Evolutionary conservation across 257 asterid genomes (phyloP).

Genomic region (Agastache rugosa): DNA sequence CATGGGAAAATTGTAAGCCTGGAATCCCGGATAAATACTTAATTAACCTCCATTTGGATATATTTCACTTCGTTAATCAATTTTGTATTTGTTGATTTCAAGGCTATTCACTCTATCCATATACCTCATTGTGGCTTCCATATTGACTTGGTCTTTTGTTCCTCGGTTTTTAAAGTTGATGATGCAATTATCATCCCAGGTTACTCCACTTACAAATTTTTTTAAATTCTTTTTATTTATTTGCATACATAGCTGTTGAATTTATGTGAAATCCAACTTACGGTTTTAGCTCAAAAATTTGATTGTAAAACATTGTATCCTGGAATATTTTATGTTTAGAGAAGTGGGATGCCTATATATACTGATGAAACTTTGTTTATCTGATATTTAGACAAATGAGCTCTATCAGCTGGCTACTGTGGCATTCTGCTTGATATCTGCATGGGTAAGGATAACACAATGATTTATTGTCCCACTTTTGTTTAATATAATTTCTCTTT

Average conservation of each 20-base stretch:
- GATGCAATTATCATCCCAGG: slow-evolving; percentile 86
- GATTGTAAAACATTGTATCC: background rate
- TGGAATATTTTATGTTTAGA: background rate
- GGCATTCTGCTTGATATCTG: slow-evolving; percentile 94
- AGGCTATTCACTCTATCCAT: slow-evolving; percentile 71
- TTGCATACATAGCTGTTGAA: slow-evolving; percentile 1
- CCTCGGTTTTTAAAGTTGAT: slow-evolving; percentile 88
- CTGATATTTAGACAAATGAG: slow-evolving; percentile 78
- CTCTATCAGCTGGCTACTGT: slow-evolving; percentile 93
- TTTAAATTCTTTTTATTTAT: slow-evolving; percentile 14
- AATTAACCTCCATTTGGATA: slow-evolving; percentile 15
- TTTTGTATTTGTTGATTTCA: slow-evolving; percentile 43
- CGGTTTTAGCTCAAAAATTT: slow-evolving; percentile 16
- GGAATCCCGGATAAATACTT: slow-evolving; percentile 37
- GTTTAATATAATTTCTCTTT: slow-evolving; percentile 13
- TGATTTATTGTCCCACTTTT: slow-evolving; percentile 2
- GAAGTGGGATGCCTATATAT: slow-evolving; percentile 7
- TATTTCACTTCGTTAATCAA: slow-evolving; percentile 27
- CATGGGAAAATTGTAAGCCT: slow-evolving; percentile 87
- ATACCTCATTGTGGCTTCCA: slow-evolving; percentile 74
- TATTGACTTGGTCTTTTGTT: slow-evolving; percentile 82
- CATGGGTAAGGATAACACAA: slow-evolving; percentile 74
- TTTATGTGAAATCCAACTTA: background rate
- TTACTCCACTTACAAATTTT: slow-evolving; percentile 46
- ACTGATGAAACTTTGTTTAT: slow-evolving; percentile 37